These are phyloP conservation scores for Kuraishia cidri DNA, from an alignment of 805 yeast species.

Conservation along the genomic window DNA sequence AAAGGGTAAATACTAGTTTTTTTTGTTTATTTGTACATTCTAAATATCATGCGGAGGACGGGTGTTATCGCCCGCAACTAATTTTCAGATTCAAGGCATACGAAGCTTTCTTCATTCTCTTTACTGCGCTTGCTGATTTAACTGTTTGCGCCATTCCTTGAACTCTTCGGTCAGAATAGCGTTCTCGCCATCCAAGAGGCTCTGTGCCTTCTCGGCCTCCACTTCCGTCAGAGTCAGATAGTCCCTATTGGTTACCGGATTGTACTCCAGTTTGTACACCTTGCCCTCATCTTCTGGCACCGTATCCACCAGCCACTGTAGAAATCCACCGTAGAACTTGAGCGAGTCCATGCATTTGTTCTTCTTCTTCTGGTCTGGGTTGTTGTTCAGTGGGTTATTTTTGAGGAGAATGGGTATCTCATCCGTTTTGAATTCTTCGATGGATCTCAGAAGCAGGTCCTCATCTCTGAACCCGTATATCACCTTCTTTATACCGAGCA, in stretches of 20 bases:
- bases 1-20: too few species aligned
- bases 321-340: slow-evolving; percentile 78
- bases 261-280: slow-evolving; percentile 48
- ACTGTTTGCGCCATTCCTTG: slow-evolving; percentile 40
- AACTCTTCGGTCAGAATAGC: slow-evolving; percentile 41
- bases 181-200: slow-evolving; percentile 20
- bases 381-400: slow-evolving; percentile 31
- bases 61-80: too few species aligned
- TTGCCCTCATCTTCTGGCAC: slow-evolving; percentile 43
- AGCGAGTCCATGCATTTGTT: slow-evolving; percentile 73
- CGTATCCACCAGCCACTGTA: slow-evolving; percentile 63
- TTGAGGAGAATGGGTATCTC: slow-evolving; percentile 68
- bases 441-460: slow-evolving; percentile 46
- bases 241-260: slow-evolving; percentile 37
- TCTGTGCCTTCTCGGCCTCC: slow-evolving; percentile 16
- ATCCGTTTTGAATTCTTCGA: slow-evolving; percentile 72
- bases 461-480: slow-evolving; percentile 86
- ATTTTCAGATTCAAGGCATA: too few species aligned
- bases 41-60: too few species aligned
- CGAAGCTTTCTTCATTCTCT: too few species aligned
- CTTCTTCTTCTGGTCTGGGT: slow-evolving; percentile 23
- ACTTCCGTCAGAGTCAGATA: slow-evolving; percentile 41
- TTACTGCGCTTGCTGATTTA: too few species aligned
- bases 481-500: slow-evolving; percentile 75
- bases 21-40: too few species aligned